Conservation (phyloP, 2,329 filamentous ascomycete species). For the Fusarium sp. region DNA sequence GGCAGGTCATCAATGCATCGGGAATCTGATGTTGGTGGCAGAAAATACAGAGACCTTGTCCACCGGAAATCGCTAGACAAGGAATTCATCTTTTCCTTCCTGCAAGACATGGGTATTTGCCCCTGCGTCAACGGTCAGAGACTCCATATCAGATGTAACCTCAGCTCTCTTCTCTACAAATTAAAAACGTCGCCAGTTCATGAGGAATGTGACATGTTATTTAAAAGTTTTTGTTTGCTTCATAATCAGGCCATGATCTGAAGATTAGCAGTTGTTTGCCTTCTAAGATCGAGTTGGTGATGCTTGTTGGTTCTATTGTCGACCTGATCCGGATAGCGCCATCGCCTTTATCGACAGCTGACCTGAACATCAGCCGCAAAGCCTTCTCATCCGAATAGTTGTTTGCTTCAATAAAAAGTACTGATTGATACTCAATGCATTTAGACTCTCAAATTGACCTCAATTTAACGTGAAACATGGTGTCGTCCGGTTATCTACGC, state of each 20-base stretch:
- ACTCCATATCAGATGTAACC: neutral
- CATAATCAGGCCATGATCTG: neutral
- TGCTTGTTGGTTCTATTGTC: neutral
- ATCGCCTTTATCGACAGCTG: neutral
- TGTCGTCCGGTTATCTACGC: neutral
- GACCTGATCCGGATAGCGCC: neutral
- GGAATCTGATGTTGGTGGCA: neutral
- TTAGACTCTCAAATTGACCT: neutral
- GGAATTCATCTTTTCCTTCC: neutral
- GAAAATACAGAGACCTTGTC: neutral
- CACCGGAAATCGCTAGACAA: neutral
- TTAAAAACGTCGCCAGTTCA: neutral
- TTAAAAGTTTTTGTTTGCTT: neutral
- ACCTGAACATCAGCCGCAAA: neutral
- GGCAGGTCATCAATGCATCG: neutral
- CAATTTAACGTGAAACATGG: slow-evolving; percentile 5
- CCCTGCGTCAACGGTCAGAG: neutral
- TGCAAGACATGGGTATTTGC: neutral
- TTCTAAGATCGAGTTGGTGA: neutral
- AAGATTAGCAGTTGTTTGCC: neutral
- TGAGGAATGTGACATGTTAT: slow-evolving; percentile 5
- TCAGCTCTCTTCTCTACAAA: neutral
- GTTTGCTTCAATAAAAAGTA: neutral
- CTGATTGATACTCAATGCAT: neutral
- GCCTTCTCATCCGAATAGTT: neutral